Evolutionary conservation across 2,329 filamentous ascomycete species (phyloP).

Genomic region (Colletotrichum sp.): DNA sequence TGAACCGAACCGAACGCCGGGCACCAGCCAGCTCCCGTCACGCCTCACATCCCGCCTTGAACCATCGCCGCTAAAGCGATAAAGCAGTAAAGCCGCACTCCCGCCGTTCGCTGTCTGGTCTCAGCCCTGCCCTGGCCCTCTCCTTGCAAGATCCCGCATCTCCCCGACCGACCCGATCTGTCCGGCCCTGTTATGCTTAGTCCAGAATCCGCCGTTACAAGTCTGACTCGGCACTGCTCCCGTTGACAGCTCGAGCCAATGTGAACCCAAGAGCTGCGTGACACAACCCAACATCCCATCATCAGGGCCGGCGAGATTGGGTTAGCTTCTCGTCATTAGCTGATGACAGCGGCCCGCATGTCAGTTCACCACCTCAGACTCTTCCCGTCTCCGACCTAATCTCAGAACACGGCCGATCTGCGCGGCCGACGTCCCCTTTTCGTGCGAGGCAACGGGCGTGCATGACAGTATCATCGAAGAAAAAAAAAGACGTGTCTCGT

Average conservation of each 20-base stretch:
- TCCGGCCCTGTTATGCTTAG: not conserved
- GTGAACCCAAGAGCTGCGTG: not conserved
- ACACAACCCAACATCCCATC: not conserved
- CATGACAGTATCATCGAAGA: not conserved
- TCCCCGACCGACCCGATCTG: not conserved
- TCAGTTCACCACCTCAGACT: not conserved
- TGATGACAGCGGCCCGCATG: conserved; percentile 5
- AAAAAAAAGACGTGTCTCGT: conserved; percentile 5
- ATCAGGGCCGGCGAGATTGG: not conserved
- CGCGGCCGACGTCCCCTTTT: not conserved
- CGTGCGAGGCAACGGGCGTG: not conserved
- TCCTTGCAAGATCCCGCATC: not conserved
- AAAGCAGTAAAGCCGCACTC: not conserved
- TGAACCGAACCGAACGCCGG: not conserved
- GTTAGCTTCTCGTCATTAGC: not conserved
- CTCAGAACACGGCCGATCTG: not conserved
- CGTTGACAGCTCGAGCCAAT: not conserved
- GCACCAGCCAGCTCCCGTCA: not conserved
- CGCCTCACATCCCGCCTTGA: not conserved
- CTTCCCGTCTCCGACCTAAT: not conserved
- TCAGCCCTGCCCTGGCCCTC: not conserved
- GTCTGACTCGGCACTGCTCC: not conserved
- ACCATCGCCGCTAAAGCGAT: not conserved
- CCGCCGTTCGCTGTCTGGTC: not conserved
- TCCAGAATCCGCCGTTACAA: not conserved